phyloP scores from a whole-genome alignment of 495 filamentous ascomycete species.

The Parachaetomium inaequale region DNA sequence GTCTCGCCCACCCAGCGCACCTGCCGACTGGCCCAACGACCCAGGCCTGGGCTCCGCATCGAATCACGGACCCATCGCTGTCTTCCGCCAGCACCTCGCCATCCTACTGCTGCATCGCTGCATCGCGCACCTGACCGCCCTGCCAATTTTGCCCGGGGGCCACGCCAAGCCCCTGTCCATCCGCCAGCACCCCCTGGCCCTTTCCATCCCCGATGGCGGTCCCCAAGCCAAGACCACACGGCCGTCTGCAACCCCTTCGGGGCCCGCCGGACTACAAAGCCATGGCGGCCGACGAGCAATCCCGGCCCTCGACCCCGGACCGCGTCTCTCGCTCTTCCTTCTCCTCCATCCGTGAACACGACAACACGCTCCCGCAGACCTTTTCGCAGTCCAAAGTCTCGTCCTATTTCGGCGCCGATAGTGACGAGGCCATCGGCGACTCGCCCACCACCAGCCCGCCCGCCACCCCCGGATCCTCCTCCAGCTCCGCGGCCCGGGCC shows the following conservation, averaged over 20 bases:
- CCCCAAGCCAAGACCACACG: conserved; percentile 25
- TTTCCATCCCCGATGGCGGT: conserved; percentile 24
- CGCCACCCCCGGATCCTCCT: conserved; percentile 1
- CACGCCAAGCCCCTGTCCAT: conserved; percentile 16
- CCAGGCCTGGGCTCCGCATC: conserved; percentile 11
- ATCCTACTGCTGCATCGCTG: conserved; percentile 25
- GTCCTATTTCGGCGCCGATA: conserved; percentile 42
- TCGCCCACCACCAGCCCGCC: conserved; percentile 20
- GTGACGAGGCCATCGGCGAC: conserved; percentile 45
- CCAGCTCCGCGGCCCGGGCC: conserved; percentile 10
- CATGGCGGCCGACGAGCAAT: conserved; percentile 25
- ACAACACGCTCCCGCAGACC: conserved; percentile 59
- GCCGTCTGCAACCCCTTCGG: conserved; percentile 21
- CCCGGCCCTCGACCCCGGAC: conserved; percentile 33
- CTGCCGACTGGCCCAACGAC: conserved; percentile 7
- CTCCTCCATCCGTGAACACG: conserved; percentile 54
- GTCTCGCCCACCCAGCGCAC: conserved; percentile 1
- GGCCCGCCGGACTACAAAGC: conserved; percentile 29
- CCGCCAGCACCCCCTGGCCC: conserved; percentile 13
- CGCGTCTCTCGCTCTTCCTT: conserved; percentile 50
- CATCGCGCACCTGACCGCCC: conserved; percentile 32
- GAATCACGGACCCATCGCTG: conserved; percentile 14
- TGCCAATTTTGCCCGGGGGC: conserved; percentile 15
- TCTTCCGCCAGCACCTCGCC: conserved; percentile 24
- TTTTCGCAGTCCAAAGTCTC: conserved; percentile 65